Evolutionary conservation across 2,329 filamentous ascomycete genomes (phyloP), one percentile per base, ranked within the genome.

Genomic region (Stenocarpella maydis): DNA sequence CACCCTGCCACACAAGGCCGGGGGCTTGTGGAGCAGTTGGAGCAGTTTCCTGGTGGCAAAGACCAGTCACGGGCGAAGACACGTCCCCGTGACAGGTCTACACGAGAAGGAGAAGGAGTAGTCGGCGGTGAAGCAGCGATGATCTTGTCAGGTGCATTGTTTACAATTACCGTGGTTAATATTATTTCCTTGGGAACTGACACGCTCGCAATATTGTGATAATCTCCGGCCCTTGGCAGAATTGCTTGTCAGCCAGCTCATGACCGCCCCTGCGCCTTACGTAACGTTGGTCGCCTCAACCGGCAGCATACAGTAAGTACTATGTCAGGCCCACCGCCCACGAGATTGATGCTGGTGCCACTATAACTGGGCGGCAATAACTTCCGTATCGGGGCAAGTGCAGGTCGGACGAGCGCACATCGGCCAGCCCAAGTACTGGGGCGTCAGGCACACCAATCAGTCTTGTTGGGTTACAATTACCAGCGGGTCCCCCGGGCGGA

Each of bases 261-360:
- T 37, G 58, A 14, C 58, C 14, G 12, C 31, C 19, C n/a, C 10
- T 45, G 24, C 3, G 17, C 26, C 55, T 61, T 47, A 47, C 45
- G 55, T 61, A 47, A 61, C 17, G 6, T 61, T 39, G 34, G 45
- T 26, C n/a, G n/a, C n/a, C n/a, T n/a, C n/a, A n/a, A n/a, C n/a
- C n/a, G n/a, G n/a, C n/a, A n/a, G n/a, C n/a, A n/a, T n/a, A n/a
- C n/a, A n/a, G n/a, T n/a, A n/a, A n/a, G n/a, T n/a, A n/a, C n/a
- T n/a, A n/a, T n/a, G n/a, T n/a, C n/a, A n/a, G n/a, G n/a, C n/a
- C n/a, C n/a, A n/a, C n/a, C n/a, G n/a, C n/a, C n/a, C n/a, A n/a
- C n/a, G n/a, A n/a, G n/a, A n/a, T n/a, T n/a, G n/a, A n/a, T n/a
- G n/a, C n/a, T n/a, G n/a, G n/a, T 12, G 9, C 34, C 9, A 5